These are phyloP conservation scores for Neurospora sp. DNA, from an alignment of 2,329 filamentous ascomycete genomes.

Conservation along the genomic window DNA sequence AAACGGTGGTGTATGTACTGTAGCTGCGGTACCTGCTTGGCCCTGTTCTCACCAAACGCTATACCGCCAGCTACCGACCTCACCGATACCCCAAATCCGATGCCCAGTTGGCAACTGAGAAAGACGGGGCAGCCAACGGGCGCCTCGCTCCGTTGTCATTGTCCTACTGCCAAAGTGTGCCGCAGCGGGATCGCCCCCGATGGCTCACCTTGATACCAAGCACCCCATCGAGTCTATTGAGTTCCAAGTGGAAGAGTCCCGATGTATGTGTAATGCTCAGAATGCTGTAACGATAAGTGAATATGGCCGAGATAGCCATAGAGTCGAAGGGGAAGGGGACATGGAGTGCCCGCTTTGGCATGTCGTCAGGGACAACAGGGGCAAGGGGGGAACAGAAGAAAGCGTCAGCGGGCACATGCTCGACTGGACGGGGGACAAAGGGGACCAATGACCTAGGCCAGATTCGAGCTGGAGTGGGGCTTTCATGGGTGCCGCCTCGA, in stretches of 20 bases:
- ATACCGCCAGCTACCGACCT: not conserved
- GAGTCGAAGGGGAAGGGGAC: not conserved
- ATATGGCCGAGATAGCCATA: constrained; percentile 1
- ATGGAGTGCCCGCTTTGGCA: constrained; percentile 7
- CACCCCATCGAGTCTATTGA: not conserved
- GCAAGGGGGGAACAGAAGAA: not conserved
- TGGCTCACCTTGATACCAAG: constrained; percentile 3
- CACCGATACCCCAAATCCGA: not conserved
- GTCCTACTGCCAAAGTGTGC: constrained; percentile 5
- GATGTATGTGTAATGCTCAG: not conserved
- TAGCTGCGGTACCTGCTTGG: not conserved
- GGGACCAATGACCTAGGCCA: not conserved
- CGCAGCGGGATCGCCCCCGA: constrained; percentile 7
- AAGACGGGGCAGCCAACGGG: not conserved
- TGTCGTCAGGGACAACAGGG: constrained; percentile 14
- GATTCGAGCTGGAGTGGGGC: not conserved
- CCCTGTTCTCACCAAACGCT: not conserved
- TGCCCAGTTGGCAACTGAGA: not conserved
- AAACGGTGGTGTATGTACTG: not conserved
- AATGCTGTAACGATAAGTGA: constrained; percentile 7
- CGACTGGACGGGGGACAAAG: not conserved
- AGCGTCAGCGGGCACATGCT: not conserved
- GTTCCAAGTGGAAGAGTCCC: not conserved
- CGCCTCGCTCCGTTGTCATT: constrained; percentile 2
- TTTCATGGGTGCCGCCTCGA: not conserved